Evolutionary conservation across 2,329 filamentous ascomycete species (phyloP), one percentile per base, ranked within the genome.

Genomic region (Grosmannia clavigera): DNA sequence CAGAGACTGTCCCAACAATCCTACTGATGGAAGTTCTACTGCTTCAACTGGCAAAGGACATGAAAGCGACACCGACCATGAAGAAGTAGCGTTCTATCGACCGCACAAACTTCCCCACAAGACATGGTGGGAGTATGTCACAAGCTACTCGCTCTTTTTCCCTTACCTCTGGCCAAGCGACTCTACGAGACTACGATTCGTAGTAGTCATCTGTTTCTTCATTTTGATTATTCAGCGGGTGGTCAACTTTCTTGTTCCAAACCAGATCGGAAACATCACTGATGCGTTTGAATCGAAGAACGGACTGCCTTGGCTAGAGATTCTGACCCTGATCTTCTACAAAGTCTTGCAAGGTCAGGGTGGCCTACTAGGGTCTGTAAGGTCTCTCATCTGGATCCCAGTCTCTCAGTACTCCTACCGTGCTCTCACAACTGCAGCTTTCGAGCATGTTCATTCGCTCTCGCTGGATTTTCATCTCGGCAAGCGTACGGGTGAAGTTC

Each of bases 401-500:
- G 91, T 99, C 61, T 90, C 92, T 43, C 94, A 99, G 71, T 96
- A 97, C 72, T 96, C 92, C 0, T 99, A 96, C 73, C 87, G 90
- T 68, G 90, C 94, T 64, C 80, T 99, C 61, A 96, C 92, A 6
- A 94, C 94, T 2, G 92, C 94, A 19, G 90, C 92, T 12, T 99
- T 99, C 70, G 92, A 97, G 74, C 94, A 99, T 71, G 94, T 99
- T 27, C 94, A 99, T 72, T 87, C 87, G 57, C 83, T 99, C 40
- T 96, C 92, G 71, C 80, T 97, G 65, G 94, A 97, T 71, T 99
- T 99, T 69, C 94, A 99, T 70, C 81, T 97, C 3, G 91, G 90
- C 58, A 99, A 99, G 75, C 90, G 92, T 69, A 99, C 94, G 0
- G 94, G 94, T 64, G 94, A 99, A 73, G 91, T 99, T 11, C 77